Base-by-base conservation (phyloP, 164 flowering plant genomes). In the Sextonia rubra region DNA sequence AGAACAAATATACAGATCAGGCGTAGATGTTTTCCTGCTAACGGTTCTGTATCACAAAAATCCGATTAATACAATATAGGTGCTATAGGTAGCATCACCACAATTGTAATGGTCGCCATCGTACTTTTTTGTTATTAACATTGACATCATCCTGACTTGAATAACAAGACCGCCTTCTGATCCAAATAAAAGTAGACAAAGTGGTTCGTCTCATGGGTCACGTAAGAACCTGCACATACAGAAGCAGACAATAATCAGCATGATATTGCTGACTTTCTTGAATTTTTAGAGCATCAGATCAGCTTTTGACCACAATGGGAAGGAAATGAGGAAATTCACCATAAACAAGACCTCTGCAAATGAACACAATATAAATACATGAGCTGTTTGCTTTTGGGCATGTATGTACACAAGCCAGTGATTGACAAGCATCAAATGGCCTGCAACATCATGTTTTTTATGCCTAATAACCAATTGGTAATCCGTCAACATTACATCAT, bases 141-240 rank as follows among this genome's bases (percentile, higher is more conserved):
- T 72, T 61, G 63, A 25, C 29, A 37, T 87, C 87, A 94, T 49
- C 98, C 99, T 67, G 99, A 94, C 82, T 94, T 94, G 84, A 94
- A 93, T 32, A 93, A 87, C 81, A 95, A 79, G 77, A 93, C 86
- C 25, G 95, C 95, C 76, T 90, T 90, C 64, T 89, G 83, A 66
- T 89, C 95, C 85, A 90, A 77, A 74, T 89, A 88, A 85, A 91
- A 91, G 73, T 91, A 91, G 56, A 91, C 85, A 75, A 91, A 91
- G 80, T 91, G 97, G 81, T 90, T 88, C 60, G 97, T 90, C 80
- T 91, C 94, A 47, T 91, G 97, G 70, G 97, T 91, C 63, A 91
- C 97, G 72, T 89, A 91, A 24, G 97, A 91, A 77, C 97, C 97
- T 89, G 84, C 25, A 75, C 48, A 68, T 26, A 63, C 7, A 27